Evolutionary conservation across 345 rosid species (phyloP).

Genomic region (Hibiscus syriacus): DNA sequence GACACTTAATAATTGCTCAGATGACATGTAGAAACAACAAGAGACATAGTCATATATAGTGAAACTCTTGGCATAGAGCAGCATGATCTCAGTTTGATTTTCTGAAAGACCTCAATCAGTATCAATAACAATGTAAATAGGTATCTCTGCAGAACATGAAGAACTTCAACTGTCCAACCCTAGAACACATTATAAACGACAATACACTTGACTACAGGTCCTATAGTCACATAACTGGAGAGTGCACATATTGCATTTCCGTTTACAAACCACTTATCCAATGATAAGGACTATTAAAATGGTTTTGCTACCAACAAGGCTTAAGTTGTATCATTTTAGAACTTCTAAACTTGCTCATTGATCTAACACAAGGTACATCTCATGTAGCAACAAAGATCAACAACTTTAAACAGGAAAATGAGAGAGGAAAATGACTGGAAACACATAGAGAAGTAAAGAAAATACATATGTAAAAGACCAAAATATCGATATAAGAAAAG

Average conservation of each 20-base stretch:
- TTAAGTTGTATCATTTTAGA: background rate
- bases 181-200: background rate
- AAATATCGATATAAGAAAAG: constrained; percentile 4
- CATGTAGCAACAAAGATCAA: background rate
- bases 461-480: background rate
- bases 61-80: background rate
- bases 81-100: background rate
- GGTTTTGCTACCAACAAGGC: background rate
- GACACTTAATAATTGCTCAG: background rate
- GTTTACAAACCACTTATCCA: background rate
- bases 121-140: background rate
- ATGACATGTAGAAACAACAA: background rate
- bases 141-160: background rate
- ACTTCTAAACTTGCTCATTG: background rate
- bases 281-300: background rate
- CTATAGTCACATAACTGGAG: background rate
- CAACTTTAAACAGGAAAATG: background rate
- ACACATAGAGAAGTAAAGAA: background rate
- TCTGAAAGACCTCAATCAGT: background rate
- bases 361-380: background rate
- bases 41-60: background rate
- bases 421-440: background rate
- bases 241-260: background rate
- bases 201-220: background rate
- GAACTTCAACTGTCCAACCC: background rate